Conservation (phyloP, 257 asterid species). For the Nicotiana tomentosiformis region DNA sequence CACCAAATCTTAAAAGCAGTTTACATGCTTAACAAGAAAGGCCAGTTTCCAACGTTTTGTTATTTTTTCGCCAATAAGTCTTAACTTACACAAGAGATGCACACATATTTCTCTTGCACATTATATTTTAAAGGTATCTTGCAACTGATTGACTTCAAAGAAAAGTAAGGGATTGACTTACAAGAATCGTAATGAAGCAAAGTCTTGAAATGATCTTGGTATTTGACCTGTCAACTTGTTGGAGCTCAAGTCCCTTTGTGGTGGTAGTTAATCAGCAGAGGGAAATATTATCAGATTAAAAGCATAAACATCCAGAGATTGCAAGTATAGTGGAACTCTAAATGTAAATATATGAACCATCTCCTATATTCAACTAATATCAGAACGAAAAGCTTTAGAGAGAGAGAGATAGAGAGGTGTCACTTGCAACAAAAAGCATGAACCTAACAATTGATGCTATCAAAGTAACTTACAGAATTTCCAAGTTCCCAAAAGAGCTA, state of each 20-base stretch:
- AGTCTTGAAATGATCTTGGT: conserved; percentile 41
- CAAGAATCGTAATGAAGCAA: conserved; percentile 43
- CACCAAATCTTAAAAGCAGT: neutral
- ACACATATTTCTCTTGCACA: too few species aligned
- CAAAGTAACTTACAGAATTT: conserved; percentile 34
- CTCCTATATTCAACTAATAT: neutral
- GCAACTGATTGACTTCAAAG: neutral
- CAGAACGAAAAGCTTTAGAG: neutral
- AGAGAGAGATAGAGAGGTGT: neutral
- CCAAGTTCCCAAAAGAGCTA: conserved; percentile 39
- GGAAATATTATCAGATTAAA: neutral
- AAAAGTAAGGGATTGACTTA: conserved; percentile 19
- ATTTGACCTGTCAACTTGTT: conserved; percentile 55
- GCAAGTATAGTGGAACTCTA: neutral
- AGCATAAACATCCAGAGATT: neutral
- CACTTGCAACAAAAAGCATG: neutral
- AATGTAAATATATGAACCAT: neutral
- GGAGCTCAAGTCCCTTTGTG: conserved; percentile 61
- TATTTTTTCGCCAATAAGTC: neutral
- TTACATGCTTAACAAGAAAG: neutral
- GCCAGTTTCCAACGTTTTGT: neutral
- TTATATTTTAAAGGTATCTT: neutral
- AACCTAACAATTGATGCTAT: neutral
- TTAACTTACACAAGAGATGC: neutral
- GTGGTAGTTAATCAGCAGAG: neutral